Evolutionary conservation across 75 land plant genomes (phyloP).

Genomic region (Pinus albicaulis): DNA sequence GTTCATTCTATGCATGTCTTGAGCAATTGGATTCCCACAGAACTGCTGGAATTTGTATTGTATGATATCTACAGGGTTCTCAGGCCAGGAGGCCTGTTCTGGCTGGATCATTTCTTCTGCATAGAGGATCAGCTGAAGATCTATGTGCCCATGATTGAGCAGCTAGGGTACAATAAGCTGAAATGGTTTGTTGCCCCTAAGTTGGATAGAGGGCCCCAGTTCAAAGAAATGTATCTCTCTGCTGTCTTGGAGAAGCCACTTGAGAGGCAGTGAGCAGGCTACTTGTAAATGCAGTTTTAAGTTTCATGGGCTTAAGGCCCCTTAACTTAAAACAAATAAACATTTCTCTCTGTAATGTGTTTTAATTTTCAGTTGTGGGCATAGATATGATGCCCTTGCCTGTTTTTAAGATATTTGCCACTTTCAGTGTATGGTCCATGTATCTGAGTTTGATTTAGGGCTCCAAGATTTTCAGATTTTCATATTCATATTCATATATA

Average conservation of each 20-base stretch:
- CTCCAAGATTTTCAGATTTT: too few relatives aligned
- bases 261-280: not conserved
- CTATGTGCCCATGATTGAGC: slow-evolving; percentile 54
- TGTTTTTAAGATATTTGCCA: too few relatives aligned
- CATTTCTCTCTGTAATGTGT: too few relatives aligned
- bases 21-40: slow-evolving; percentile 64
- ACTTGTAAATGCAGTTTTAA: not conserved
- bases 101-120: slow-evolving; percentile 77
- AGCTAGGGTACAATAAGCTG: slow-evolving; percentile 47
- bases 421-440: too few relatives aligned
- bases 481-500: too few relatives aligned
- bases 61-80: slow-evolving; percentile 67
- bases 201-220: slow-evolving; percentile 46
- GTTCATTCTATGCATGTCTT: slow-evolving; percentile 70
- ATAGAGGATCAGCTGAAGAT: slow-evolving; percentile 29
- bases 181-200: slow-evolving; percentile 57
- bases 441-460: too few relatives aligned
- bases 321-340: too few relatives aligned
- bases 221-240: slow-evolving; percentile 59
- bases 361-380: too few relatives aligned
- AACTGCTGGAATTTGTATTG: slow-evolving; percentile 50
- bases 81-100: slow-evolving; percentile 70
- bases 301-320: too few relatives aligned
- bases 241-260: slow-evolving; percentile 64
- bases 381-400: too few relatives aligned